Evolutionary conservation across 108 stramenopile species (phyloP).

Genomic region (Conticribra guillardii): DNA sequence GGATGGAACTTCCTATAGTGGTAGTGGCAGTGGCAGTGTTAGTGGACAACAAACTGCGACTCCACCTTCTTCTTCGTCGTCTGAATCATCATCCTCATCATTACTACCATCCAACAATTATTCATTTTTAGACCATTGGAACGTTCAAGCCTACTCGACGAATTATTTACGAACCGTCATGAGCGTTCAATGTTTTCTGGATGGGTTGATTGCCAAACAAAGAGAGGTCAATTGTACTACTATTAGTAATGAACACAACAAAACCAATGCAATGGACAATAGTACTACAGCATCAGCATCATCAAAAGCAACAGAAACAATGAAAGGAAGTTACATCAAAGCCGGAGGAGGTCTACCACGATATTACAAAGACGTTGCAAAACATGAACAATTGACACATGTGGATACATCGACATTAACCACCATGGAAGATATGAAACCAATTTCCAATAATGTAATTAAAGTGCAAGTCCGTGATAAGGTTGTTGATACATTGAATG

Average conservation of each 20-base stretch:
- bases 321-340: constrained; percentile 5
- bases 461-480: constrained; percentile 61
- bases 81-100: no score
- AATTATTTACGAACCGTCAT: constrained; percentile 81
- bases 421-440: constrained; percentile 20
- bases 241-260: no score
- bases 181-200: constrained; percentile 75
- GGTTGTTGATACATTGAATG: constrained; percentile 68
- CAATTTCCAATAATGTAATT: constrained; percentile 1
- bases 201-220: constrained; percentile 67
- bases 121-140: constrained; percentile 67
- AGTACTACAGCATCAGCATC: background rate
- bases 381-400: constrained; percentile 26
- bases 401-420: constrained; percentile 30
- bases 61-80: no score
- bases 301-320: background rate
- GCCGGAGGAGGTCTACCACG: constrained; percentile 42
- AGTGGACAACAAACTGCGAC: no score
- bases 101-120: no score
- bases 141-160: constrained; percentile 70
- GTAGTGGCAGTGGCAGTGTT: no score
- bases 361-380: constrained; percentile 44
- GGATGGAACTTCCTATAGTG: constrained; percentile 15
- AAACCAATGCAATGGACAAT: background rate
- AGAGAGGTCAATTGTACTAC: no score